Evolutionary conservation across 2,329 filamentous ascomycete species (phyloP).

Genomic region (Colletotrichum paranaense): DNA sequence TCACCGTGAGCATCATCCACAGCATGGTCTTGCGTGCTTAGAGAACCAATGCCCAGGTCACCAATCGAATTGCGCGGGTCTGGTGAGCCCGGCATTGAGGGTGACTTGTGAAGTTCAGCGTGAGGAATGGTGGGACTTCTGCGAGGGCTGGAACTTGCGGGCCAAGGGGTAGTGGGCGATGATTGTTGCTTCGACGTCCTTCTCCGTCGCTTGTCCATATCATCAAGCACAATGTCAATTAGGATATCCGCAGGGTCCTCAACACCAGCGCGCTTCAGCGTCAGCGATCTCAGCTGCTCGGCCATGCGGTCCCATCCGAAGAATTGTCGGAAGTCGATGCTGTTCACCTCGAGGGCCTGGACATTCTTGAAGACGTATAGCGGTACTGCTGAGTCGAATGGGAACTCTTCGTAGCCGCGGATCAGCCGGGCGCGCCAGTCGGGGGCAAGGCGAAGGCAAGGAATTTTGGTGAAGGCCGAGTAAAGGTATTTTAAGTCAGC

Average conservation of each 20-base stretch:
- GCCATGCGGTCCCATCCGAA: constrained; percentile 96
- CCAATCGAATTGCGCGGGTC: constrained; percentile 58
- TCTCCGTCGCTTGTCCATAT: constrained; percentile 91
- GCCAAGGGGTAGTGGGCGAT: constrained; percentile 81
- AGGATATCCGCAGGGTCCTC: constrained; percentile 92
- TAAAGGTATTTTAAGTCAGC: constrained; percentile 95
- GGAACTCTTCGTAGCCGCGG: constrained; percentile 95
- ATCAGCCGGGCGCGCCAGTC: constrained; percentile 93
- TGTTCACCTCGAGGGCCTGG: constrained; percentile 91
- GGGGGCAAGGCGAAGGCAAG: constrained; percentile 88
- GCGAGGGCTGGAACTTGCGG: constrained; percentile 65
- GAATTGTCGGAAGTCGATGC: constrained; percentile 96
- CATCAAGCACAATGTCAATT: constrained; percentile 93
- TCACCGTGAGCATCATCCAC: constrained; percentile 53
- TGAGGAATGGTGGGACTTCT: constrained; percentile 73
- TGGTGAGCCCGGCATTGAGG: constrained; percentile 75
- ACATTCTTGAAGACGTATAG: constrained; percentile 98
- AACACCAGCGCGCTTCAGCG: constrained; percentile 85
- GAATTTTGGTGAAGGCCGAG: constrained; percentile 98
- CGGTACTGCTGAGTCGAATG: constrained; percentile 96
- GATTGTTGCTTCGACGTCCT: constrained; percentile 88
- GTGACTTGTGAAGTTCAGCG: constrained; percentile 74
- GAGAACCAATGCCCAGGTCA: constrained; percentile 70
- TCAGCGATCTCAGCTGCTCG: constrained; percentile 90
- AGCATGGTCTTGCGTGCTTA: constrained; percentile 62